phyloP scores from a whole-genome alignment of 495 filamentous ascomycete genomes.

The Melanomma pulvis-pyrius region DNA sequence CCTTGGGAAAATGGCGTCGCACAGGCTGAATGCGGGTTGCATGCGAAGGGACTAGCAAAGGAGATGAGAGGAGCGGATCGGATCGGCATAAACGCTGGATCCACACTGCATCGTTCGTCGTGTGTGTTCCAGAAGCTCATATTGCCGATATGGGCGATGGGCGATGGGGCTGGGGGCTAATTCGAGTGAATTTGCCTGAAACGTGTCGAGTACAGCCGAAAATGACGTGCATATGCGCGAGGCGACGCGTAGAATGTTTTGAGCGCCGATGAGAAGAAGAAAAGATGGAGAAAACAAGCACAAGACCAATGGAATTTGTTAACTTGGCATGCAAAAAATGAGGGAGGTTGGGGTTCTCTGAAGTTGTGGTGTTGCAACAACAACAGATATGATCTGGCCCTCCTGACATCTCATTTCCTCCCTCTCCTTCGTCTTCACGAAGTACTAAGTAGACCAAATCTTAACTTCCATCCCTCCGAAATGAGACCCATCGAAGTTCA shows the following conservation, averaged over 20 bases:
- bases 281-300: background rate
- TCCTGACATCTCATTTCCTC: background rate
- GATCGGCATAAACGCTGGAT: background rate
- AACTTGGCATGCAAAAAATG: too few relatives aligned
- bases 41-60: too few relatives aligned
- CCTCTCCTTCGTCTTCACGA: background rate
- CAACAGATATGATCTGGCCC: background rate
- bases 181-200: background rate
- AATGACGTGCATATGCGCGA: background rate
- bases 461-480: background rate
- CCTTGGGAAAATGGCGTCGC: background rate
- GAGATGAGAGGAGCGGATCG: background rate
- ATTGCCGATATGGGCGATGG: constrained; percentile 10
- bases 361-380: too few relatives aligned
- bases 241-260: background rate
- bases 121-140: background rate
- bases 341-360: too few relatives aligned
- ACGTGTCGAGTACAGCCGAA: background rate
- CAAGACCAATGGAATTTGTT: too few relatives aligned
- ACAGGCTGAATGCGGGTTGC: constrained; percentile 4
- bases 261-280: background rate
- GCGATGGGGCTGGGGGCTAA: too few relatives aligned
- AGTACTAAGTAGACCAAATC: background rate
- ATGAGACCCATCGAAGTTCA: background rate
- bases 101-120: background rate